Percentiles rank a stretch among this genome's conserved stretches.
phyloP scores from a whole-genome alignment of 192 early-diverging fungal genomes.

The Mortierella claussenii region DNA sequence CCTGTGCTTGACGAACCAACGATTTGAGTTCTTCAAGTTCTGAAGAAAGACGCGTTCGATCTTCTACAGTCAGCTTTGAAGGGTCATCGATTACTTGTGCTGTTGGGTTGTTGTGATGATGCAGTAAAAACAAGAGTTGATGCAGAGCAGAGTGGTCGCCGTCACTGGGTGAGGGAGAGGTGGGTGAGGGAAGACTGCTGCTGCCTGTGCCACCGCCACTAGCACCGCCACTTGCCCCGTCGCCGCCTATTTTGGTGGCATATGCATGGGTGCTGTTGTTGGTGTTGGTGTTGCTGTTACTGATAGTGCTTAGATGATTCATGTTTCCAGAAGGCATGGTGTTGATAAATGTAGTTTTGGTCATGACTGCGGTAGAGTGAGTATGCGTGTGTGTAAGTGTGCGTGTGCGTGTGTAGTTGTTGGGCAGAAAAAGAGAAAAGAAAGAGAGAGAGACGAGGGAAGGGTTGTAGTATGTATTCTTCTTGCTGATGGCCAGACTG shows the following conservation, averaged over 20 bases:
- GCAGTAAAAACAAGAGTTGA: background rate
- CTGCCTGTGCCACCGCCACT: background rate
- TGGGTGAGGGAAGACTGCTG: slow-evolving; percentile 9
- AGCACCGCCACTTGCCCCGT: background rate
- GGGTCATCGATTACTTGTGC: background rate
- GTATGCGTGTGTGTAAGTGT: no score
- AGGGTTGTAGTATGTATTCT: background rate
- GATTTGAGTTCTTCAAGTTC: slow-evolving; percentile 8
- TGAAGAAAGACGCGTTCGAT: background rate
- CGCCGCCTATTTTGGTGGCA: background rate
- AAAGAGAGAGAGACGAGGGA: background rate
- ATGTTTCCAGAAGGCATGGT: background rate
- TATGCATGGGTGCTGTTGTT: background rate
- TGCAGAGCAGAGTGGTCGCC: background rate
- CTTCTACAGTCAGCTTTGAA: background rate
- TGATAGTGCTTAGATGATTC: background rate
- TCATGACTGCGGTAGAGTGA: no score
- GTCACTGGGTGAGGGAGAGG: background rate
- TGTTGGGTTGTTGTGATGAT: background rate
- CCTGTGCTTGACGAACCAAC: background rate
- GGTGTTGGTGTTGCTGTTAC: background rate
- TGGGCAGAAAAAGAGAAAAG: background rate
- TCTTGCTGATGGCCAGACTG: background rate
- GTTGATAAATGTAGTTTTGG: no score
- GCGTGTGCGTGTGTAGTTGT: no score